Base-by-base conservation (phyloP, 2,329 filamentous ascomycete genomes). In the Microthyrium microscopicum region DNA sequence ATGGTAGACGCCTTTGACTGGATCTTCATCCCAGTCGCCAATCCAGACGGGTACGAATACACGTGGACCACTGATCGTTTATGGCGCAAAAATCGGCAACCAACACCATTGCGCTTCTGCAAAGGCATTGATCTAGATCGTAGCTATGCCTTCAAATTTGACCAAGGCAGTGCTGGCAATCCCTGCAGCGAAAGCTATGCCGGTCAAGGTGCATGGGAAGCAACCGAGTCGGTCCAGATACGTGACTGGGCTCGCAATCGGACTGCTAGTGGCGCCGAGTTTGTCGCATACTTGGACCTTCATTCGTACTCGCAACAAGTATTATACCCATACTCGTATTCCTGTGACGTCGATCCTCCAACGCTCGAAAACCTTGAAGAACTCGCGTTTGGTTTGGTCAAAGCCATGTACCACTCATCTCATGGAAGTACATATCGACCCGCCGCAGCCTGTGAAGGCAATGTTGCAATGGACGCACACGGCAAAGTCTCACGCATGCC, bases 271-370 rank as follows among this genome's bases (percentile, higher is more conserved):
- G 74, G 77, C 36, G 73, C 76, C 33, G 65, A 77, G 12, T 83
- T 95, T 43, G 69, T 85, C n/a, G 83, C 77, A 3, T 77, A 91
- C 42, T 51, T 95, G 28, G 89, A 98, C 51, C 64, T 95, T 18
- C 89, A 98, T 55, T 87, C 82, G 2, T 98, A 95, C 54, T 91
- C 83, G 1, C 85, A 98, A 56, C 80, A 94, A 55, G 77, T 98
- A 16, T 65, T 95, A 6, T 94, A 89, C 50, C 89, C 89, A 0
- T 95, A 85, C 52, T 76, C 80, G 4, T 93, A 82, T 56, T 81
- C 80, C 9, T 98, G 89, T 61, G 59, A 63, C 5, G 64, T 69
- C 4, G 62, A 74, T 19, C 87, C 89, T 9, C 85, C 87, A 0
- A 84, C 84, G 24, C 61, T 89, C 12, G 89, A 98, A 56, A 92